Evolutionary conservation across 169 alveolate genomes (phyloP), one percentile per base, ranked within the genome.

Genomic region (Cyclospora cayetanensis): DNA sequence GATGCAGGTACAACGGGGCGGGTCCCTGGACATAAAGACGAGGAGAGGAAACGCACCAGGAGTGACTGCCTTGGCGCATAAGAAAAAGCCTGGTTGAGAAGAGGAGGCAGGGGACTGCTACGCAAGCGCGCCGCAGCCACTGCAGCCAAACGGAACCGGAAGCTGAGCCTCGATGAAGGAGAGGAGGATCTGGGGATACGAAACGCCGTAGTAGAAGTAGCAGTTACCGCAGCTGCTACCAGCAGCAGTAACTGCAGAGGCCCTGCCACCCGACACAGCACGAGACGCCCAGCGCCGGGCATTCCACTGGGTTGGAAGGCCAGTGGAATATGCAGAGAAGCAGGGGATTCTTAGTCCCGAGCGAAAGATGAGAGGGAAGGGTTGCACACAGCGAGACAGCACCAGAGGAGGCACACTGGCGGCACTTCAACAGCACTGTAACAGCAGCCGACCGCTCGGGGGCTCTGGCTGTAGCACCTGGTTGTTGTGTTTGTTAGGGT

Each of bases 1-100:
- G 41, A 12, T 5, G 63, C 2, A 2, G 74, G 18, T 46, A 7
- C n/a, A 76, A 27, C 63, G 43, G 42, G 31, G 22, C 55, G 86
- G 52, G 46, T 18, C 18, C 42, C 42, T 11, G 88, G 60, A 42
- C n/a, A n/a, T n/a, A n/a, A 2, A 1, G 88, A 0, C 12, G 72
- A 79, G 0, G 88, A 46, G 29, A 43, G 88, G 34, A 79, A 70
- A 46, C 88, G 72, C 88, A 79, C 74, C 11, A 79, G 50, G 11
- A 79, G 35, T 1, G 88, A 29, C 70, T 46, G 43, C 29, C 50
- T 52, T n/a, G 74, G 22, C 15, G 50, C 4, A 50, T 27, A n/a
- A 29, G 18, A 9, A 22, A 39, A 46, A 11, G 88, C 72, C 25
- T 31, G 4, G 1, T 18, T 31, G 86, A 20, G 74, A 9, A 12